Percentiles rank a stretch among this genome's conserved stretches.
Evolutionary conservation across 1,284 basidiomycete genomes (phyloP).

Genomic region (Fomitopsis betulina): DNA sequence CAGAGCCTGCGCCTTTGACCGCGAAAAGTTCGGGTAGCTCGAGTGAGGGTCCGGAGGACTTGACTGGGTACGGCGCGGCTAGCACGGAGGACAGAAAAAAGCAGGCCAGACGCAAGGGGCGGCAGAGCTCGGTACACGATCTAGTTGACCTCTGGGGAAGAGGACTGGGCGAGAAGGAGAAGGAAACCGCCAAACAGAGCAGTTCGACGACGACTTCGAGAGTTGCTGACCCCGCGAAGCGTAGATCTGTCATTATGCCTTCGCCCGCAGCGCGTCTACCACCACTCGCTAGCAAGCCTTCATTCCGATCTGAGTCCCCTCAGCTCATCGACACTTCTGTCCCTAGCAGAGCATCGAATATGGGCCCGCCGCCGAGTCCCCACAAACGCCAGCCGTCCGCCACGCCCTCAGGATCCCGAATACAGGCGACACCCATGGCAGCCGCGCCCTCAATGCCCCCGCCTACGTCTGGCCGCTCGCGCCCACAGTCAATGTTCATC

Average conservation of each 20-base stretch:
- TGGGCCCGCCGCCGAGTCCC: slow-evolving; percentile 21
- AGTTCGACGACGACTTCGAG: slow-evolving; percentile 11
- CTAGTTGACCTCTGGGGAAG: slow-evolving; percentile 74
- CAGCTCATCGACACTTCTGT: slow-evolving; percentile 19
- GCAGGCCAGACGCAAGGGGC: slow-evolving; percentile 34
- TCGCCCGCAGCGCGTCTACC: slow-evolving; percentile 21
- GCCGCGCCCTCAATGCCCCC: slow-evolving; percentile 15
- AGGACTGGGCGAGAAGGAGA: slow-evolving; percentile 26
- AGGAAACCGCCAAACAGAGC: slow-evolving; percentile 12
- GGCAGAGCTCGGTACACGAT: slow-evolving; percentile 78
- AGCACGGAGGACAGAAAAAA: slow-evolving; percentile 17
- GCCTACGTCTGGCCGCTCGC: slow-evolving; percentile 26
- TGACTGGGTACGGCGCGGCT: slow-evolving; percentile 18
- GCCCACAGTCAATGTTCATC: slow-evolving; percentile 74
- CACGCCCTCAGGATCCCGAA: neutral
- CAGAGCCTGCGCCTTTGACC: slow-evolving; percentile 5
- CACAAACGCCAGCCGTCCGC: slow-evolving; percentile 18
- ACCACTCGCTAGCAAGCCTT: slow-evolving; percentile 13
- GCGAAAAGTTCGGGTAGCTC: slow-evolving; percentile 23
- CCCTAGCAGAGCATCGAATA: slow-evolving; percentile 12
- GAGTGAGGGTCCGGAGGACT: slow-evolving; percentile 33
- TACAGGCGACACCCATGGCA: slow-evolving; percentile 5
- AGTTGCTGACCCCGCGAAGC: slow-evolving; percentile 16
- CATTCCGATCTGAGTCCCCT: slow-evolving; percentile 23
- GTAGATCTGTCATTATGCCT: slow-evolving; percentile 24